Evolutionary conservation across 495 filamentous ascomycete species (phyloP), one percentile per base, ranked within the genome.

Genomic region (Aspergillus conjunctus): DNA sequence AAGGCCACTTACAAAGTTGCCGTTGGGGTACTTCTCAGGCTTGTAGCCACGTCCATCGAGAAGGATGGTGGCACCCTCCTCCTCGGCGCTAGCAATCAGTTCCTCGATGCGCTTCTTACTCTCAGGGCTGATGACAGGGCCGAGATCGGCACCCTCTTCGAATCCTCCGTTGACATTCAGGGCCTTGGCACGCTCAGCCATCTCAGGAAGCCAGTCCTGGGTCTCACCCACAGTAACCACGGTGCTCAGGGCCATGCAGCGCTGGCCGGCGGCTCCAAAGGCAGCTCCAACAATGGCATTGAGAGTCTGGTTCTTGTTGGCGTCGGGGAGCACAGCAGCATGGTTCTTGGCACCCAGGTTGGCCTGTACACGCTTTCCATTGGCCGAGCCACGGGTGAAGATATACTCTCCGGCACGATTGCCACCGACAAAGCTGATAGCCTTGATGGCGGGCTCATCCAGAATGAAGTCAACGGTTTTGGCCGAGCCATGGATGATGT

Each of bases 311-410:
- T 98, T 97, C 85, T 97, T 97, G 80, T 97, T 97, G 78, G 88
- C 91, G 79, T 99, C 94, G 1, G 95, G 94, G 61, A 98, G 83
- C 21, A 99, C 87, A 32, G 91, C 90, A 22, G 93, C 93, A 73
- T 99, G 94, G 82, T 99, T 99, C 85, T 99, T 99, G 45, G 94
- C 94, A 21, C 94, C 94, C 54, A 99, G 78, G 74, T 99, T 99
- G 68, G 94, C 94, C 77, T 99, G 94, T n/a, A 97, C 93, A 66
- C 87, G 85, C 76, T 89, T 89, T 56, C 94, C 94, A 68, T 97
- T 93, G 63, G 93, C 93, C 8, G 92, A 95, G 18, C 85, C 95
- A 51, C 93, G 89, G 49, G 84, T 74, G 75, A 89, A 98, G 74
- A 99, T 99, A 77, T 99, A 99, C 75, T 98, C 91, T 64, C 94